Evolutionary conservation across 2,329 filamentous ascomycete species (phyloP).

Genomic region (Sclerotinia nivalis): DNA sequence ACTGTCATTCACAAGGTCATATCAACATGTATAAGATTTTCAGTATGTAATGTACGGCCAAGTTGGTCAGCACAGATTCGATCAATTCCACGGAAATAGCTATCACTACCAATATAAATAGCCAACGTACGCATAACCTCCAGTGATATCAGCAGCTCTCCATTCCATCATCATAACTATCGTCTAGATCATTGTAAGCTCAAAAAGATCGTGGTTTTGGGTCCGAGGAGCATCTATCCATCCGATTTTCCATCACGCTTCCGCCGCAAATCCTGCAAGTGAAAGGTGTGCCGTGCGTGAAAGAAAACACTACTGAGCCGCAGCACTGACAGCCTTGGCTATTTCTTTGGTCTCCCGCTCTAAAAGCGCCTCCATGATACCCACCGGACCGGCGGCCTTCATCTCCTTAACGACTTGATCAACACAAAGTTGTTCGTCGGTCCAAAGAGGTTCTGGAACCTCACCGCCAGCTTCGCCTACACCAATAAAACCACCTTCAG

Average conservation of each 20-base stretch:
- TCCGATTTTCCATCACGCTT: background rate
- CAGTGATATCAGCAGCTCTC: constrained; percentile 22
- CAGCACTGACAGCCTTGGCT: constrained; percentile 40
- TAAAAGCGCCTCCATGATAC: constrained; percentile 60
- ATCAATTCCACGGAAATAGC: background rate
- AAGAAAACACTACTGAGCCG: constrained; percentile 30
- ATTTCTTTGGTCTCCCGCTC: constrained; percentile 52
- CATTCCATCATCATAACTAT: constrained; percentile 10
- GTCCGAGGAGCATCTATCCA: constrained; percentile 39
- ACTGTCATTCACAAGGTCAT: background rate
- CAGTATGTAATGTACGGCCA: background rate
- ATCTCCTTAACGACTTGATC: constrained; percentile 65
- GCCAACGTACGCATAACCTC: constrained; percentile 20
- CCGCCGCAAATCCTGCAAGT: background rate
- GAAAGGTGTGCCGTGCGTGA: too few relatives aligned
- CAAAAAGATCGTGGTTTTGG: constrained; percentile 42
- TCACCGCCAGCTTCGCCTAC: constrained; percentile 72
- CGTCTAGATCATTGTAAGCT: constrained; percentile 21
- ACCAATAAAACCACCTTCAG: constrained; percentile 89
- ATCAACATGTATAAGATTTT: background rate
- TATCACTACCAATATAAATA: background rate
- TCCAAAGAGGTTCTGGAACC: constrained; percentile 78
- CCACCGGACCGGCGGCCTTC: constrained; percentile 47
- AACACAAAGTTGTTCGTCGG: constrained; percentile 81
- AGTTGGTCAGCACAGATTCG: background rate